A percentile compares a stretch with the other conserved stretches of the same genome.
phyloP scores from a whole-genome alignment of 148 eudicot genomes.

The Bassia scoparia region DNA sequence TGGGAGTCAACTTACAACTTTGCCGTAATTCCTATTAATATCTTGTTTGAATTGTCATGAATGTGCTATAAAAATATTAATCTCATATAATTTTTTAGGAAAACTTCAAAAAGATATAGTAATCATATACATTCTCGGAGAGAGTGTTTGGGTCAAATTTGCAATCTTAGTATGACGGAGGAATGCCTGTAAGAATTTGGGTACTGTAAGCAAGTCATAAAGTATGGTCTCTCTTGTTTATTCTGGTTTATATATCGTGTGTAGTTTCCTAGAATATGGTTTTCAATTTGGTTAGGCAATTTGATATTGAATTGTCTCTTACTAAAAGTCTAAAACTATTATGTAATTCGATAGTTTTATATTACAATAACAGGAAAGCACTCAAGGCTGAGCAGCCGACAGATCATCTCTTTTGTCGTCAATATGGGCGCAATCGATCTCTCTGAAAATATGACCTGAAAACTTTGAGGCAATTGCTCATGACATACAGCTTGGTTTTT shows the following conservation, averaged over 20 bases:
- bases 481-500: conserved; percentile 88
- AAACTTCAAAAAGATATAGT: no score
- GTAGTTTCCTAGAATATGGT: not conserved
- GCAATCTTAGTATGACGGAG: no score
- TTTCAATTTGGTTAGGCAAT: not conserved
- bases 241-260: not conserved
- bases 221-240: not conserved
- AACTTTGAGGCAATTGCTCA: conserved; percentile 97
- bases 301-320: not conserved
- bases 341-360: conserved; percentile 15
- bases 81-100: no score
- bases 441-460: conserved; percentile 73
- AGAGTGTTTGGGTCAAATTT: no score
- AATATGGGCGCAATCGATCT: conserved; percentile 85
- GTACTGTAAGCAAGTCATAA: not conserved
- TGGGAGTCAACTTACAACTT: no score
- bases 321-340: not conserved
- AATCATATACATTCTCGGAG: no score
- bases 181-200: no score
- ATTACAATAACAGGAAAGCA: conserved; percentile 54
- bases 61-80: no score
- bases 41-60: no score
- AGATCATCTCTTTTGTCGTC: conserved; percentile 84
- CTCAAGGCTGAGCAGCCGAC: conserved; percentile 85
- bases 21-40: no score